These are phyloP conservation scores for Emericellopsis atlantica DNA, from an alignment of 2,329 filamentous ascomycete species.

Conservation along the genomic window DNA sequence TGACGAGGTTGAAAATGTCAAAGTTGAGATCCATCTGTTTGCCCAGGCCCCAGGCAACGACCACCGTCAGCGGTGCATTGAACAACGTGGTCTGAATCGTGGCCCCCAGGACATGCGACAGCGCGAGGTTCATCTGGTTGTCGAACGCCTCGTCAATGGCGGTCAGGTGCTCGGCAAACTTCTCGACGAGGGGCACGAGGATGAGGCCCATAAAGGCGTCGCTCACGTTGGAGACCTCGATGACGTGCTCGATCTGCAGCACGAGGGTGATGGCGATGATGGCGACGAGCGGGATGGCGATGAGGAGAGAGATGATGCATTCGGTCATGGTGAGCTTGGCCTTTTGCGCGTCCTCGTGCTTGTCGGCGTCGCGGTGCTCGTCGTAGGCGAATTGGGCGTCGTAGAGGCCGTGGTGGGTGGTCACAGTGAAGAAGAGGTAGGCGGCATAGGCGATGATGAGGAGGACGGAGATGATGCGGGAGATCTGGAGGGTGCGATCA, in stretches of 20 bases:
- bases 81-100: conserved; percentile 84
- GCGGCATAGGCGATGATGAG: conserved; percentile 56
- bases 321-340: conserved; percentile 66
- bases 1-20: conserved; percentile 72
- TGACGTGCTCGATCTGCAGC: conserved; percentile 52
- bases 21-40: conserved; percentile 71
- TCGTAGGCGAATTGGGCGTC: conserved; percentile 61
- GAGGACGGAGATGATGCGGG: conserved; percentile 57
- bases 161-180: conserved; percentile 74
- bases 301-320: conserved; percentile 48
- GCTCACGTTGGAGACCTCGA: conserved; percentile 28
- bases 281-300: conserved; percentile 58
- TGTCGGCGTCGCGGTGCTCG: conserved; percentile 54
- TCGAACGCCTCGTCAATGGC: conserved; percentile 78
- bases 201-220: conserved; percentile 57
- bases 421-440: conserved; percentile 62
- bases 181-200: conserved; percentile 71
- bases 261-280: conserved; percentile 65
- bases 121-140: conserved; percentile 72
- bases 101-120: conserved; percentile 75
- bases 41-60: conserved; percentile 69
- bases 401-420: conserved; percentile 66
- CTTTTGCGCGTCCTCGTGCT: conserved; percentile 44
- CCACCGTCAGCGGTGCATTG: conserved; percentile 71
- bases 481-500: conserved; percentile 48